These are phyloP conservation scores for Cydonia oblonga DNA, from an alignment of 331 rosid species.

Conservation along the genomic window DNA sequence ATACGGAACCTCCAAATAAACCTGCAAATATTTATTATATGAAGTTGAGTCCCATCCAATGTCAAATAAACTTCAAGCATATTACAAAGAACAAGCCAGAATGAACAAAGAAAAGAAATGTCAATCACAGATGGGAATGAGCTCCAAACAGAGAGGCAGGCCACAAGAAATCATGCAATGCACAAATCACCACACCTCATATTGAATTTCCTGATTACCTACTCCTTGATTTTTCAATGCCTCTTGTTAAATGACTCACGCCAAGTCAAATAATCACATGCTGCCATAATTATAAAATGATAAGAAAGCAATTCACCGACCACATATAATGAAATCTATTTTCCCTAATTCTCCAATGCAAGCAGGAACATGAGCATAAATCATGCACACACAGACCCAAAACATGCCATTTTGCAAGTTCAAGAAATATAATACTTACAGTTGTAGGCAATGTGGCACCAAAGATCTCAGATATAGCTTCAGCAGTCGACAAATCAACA, in stretches of 20 bases:
- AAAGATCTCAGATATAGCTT: conserved; percentile 58
- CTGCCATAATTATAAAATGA: not conserved
- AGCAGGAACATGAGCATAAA: not conserved
- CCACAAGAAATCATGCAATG: not conserved
- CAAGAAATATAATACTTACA: conserved; percentile 37
- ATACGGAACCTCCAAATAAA: conserved; percentile 77
- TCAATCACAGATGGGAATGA: not conserved
- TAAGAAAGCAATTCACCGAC: not conserved
- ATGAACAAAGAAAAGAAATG: not conserved
- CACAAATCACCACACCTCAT: not conserved
- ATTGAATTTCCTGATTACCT: not conserved
- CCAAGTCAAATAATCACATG: not conserved
- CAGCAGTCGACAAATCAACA: conserved; percentile 45
- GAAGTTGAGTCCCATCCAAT: conserved; percentile 11
- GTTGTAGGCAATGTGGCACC: conserved; percentile 60
- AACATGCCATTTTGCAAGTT: not conserved
- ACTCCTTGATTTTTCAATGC: not conserved
- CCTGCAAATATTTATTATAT: conserved; percentile 37
- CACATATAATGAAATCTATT: not conserved
- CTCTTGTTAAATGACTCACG: not conserved
- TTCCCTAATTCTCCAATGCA: not conserved
- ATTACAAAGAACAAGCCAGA: not conserved
- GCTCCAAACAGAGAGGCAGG: not conserved
- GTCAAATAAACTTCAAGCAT: not conserved
- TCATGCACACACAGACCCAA: not conserved